Evolutionary conservation across 1,139 yeast species (phyloP), one percentile per base, ranked within the genome.

Genomic region (Pichia sp.): DNA sequence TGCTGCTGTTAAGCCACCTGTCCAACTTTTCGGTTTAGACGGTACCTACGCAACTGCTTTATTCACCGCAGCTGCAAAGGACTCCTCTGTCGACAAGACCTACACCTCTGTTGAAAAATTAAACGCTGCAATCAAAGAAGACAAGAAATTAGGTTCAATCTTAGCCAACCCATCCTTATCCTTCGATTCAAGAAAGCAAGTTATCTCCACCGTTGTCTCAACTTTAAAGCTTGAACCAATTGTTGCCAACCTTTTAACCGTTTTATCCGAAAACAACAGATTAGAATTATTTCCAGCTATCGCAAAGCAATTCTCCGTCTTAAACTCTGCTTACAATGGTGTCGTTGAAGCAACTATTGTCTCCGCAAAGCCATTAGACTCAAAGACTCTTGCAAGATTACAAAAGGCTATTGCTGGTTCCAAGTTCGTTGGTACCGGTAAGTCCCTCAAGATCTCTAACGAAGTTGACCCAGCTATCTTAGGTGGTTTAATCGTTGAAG

Each of bases 21-120:
- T 91, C 57, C 96, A 90, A 77, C 80, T 93, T 69, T 91, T 81
- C 65, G 99, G 99, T 57, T 74, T 93, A 58, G 97, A 91, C 60
- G 99, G 98, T 67, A 90, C 98, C 55, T 93, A 93, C 69, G 99
- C 99, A 62, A 79, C 89, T 53, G 97, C 99, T 43, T 79, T 93
- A 61, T 93, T 85, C 81, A 76, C 91, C 50, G 98, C 99, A 32
- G 86, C 98, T 49, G 85, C 84, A 58, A 87, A 87, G 77, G 83
- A 83, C 61, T 79, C 95, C 33, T 75, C 89, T 22, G 75, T 93
- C 58, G 91, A 83, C 54, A 72, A 80, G 62, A 82, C 96, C 45
- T 81, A 76, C 67, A 74, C 78, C 62, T 79, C 93, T 40, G 80
- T 94, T 62, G 68, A 70, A 59, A 71, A 80, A 59, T 70, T 93